Percentiles rank a stretch among this genome's conserved stretches.
Evolutionary conservation across 495 filamentous ascomycete species (phyloP).

Genomic region (Hypomontagnella monticulosa): DNA sequence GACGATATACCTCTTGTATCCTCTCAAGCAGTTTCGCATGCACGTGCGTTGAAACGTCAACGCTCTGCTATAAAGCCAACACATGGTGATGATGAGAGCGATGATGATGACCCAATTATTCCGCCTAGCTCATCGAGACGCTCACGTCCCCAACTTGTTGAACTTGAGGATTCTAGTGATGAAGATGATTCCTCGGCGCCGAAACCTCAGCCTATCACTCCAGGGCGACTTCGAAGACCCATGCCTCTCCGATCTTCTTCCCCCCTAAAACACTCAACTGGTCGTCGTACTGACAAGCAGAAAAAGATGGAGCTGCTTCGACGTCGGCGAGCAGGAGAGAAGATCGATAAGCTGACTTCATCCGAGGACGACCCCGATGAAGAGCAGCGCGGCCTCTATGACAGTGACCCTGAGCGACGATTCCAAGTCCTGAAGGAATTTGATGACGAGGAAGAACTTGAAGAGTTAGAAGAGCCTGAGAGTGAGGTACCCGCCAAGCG

Average conservation of each 20-base stretch:
- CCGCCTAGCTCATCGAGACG: conserved; percentile 19
- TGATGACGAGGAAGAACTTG: conserved; percentile 57
- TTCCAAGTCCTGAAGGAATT: conserved; percentile 53
- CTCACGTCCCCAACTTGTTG: conserved; percentile 8
- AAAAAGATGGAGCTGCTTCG: conserved; percentile 64
- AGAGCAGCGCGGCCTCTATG: conserved; percentile 51
- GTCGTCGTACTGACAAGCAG: conserved; percentile 41
- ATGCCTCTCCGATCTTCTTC: conserved; percentile 17
- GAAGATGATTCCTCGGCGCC: conserved; percentile 27
- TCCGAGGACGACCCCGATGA: conserved; percentile 49
- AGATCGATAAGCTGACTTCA: conserved; percentile 52
- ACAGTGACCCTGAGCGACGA: conserved; percentile 51
- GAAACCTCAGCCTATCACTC: conserved; percentile 31
- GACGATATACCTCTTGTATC: not conserved
- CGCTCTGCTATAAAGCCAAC: conserved; percentile 10
- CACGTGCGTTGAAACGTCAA: conserved; percentile 20
- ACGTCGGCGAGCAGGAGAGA: conserved; percentile 67
- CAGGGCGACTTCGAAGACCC: conserved; percentile 32
- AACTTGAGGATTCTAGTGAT: conserved; percentile 38
- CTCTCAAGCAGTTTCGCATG: too few species aligned
- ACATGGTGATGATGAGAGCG: conserved; percentile 42
- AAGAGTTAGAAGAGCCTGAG: conserved; percentile 21
- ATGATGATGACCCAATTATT: conserved; percentile 43
- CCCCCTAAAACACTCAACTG: conserved; percentile 34
- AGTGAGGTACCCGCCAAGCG: conserved; percentile 32